Evolutionary conservation across 768 basidiomycete genomes (phyloP).

Genomic region (Lentinula sp.): DNA sequence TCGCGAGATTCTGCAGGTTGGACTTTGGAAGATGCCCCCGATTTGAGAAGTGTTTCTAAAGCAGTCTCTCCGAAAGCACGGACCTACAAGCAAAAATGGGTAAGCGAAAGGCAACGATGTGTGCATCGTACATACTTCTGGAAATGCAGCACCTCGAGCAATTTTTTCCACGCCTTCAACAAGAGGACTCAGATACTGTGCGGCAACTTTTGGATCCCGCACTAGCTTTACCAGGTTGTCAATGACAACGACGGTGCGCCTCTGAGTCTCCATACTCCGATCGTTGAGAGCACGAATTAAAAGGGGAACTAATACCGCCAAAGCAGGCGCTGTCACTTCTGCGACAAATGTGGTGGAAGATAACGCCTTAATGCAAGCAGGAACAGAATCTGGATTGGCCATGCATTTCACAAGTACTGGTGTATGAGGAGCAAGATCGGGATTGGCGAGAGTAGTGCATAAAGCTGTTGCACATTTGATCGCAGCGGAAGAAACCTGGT

Average conservation of each 20-base stretch:
- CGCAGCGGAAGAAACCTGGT: constrained; percentile 78
- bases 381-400: constrained; percentile 82
- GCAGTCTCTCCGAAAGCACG: constrained; percentile 90
- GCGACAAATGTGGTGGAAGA: constrained; percentile 96
- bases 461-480: constrained; percentile 85
- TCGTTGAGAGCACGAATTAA: constrained; percentile 89
- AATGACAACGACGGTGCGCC: constrained; percentile 89
- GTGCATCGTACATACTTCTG: constrained; percentile 53
- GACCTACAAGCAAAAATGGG: constrained; percentile 37
- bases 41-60: constrained; percentile 69
- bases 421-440: constrained; percentile 87
- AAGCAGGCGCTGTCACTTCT: constrained; percentile 93
- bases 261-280: constrained; percentile 93
- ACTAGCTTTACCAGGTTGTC: constrained; percentile 98
- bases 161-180: constrained; percentile 91
- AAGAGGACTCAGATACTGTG: constrained; percentile 78
- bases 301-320: constrained; percentile 92
- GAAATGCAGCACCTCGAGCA: constrained; percentile 88
- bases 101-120: constrained; percentile 7
- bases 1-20: constrained; percentile 69
- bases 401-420: constrained; percentile 90
- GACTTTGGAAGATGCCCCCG: constrained; percentile 75
- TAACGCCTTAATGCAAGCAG: constrained; percentile 90
- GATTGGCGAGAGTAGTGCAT: constrained; percentile 87
- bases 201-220: constrained; percentile 84